Evolutionary conservation across 352 stramenopile genomes (phyloP).

Genomic region (Globisporangium canariense): DNA sequence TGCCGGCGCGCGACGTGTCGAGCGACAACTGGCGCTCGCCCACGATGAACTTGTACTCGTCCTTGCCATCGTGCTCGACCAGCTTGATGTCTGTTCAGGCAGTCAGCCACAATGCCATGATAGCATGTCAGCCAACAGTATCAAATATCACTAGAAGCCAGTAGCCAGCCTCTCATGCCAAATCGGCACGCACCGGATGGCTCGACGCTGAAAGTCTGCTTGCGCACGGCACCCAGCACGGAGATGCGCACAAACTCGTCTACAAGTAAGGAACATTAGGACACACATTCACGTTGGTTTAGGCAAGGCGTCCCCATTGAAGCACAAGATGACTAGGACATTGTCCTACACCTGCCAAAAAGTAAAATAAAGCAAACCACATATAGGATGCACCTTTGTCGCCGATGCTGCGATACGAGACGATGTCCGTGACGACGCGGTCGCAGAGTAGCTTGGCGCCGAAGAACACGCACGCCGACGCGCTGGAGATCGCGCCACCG

Average conservation of each 20-base stretch:
- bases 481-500: conserved; percentile 59
- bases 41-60: conserved; percentile 63
- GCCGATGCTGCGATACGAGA: conserved; percentile 54
- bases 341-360: neutral
- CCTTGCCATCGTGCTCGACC: conserved; percentile 42
- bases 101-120: conserved; percentile 7
- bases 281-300: neutral
- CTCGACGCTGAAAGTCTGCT: conserved; percentile 42
- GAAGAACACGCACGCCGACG: conserved; percentile 64
- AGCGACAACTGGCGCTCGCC: conserved; percentile 48
- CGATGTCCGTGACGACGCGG: conserved; percentile 68
- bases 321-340: neutral
- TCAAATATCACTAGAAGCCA: neutral
- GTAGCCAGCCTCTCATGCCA: neutral
- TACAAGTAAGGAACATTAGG: conserved; percentile 1
- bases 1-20: conserved; percentile 40
- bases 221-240: conserved; percentile 38
- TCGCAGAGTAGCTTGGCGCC: conserved; percentile 68
- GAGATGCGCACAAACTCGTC: conserved; percentile 58
- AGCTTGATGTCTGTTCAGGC: conserved; percentile 46
- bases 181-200: conserved; percentile 33
- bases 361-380: neutral
- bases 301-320: neutral
- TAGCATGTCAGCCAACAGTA: neutral
- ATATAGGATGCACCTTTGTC: conserved; percentile 33